A percentile compares a stretch with the other conserved stretches of the same genome.
Conservation (phyloP, 257 asterid species). For the Nicotiana tabacum region DNA sequence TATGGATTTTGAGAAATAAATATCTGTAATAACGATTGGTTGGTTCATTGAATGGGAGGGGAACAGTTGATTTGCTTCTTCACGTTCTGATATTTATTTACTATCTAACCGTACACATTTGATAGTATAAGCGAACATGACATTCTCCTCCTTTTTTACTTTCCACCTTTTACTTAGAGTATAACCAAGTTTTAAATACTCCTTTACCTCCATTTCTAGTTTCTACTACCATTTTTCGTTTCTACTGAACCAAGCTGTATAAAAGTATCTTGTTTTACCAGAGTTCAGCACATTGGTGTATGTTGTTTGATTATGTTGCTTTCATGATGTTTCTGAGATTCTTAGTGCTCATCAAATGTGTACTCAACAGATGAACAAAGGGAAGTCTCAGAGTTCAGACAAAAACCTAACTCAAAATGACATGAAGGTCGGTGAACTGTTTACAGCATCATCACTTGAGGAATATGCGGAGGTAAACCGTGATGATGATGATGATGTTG, state of each 20-base stretch:
- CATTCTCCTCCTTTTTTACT: neutral
- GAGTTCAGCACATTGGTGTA: neutral
- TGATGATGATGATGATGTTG: conserved; percentile 29
- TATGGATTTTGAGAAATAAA: neutral
- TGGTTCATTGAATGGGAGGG: neutral
- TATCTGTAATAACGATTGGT: neutral
- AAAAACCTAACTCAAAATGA: conserved; percentile 30
- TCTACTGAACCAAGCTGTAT: neutral
- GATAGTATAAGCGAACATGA: neutral
- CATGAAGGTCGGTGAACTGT: conserved; percentile 45
- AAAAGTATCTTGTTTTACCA: neutral
- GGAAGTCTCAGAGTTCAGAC: conserved; percentile 37
- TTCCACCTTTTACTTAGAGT: neutral
- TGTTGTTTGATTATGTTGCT: neutral
- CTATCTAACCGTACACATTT: neutral
- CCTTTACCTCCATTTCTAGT: neutral
- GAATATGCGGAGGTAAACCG: conserved; percentile 34
- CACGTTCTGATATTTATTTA: neutral
- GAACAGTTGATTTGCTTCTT: neutral
- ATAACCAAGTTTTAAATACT: neutral
- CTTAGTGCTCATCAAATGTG: conserved; percentile 6
- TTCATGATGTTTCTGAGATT: conserved; percentile 11
- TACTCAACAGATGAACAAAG: conserved; percentile 69
- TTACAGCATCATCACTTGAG: conserved; percentile 37
- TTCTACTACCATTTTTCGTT: neutral